A percentile compares a stretch with the other conserved stretches of the same genome.
These are phyloP conservation scores for Rhododendron henanense DNA, from an alignment of 148 eudicot genomes.

Conservation along the genomic window DNA sequence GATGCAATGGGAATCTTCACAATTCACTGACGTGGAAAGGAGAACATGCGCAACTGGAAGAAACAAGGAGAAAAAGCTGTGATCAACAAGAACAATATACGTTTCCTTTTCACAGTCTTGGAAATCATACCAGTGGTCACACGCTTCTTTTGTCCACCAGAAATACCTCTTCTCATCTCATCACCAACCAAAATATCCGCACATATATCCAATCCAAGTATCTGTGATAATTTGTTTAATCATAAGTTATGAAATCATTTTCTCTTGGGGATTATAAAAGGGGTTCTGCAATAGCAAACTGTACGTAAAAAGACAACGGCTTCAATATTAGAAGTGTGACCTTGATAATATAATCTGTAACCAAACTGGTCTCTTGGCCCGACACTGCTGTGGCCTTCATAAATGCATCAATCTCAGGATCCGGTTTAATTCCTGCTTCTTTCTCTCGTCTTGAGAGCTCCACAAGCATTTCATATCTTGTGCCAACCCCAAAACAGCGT, in stretches of 20 bases:
- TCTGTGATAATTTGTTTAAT: conserved; percentile 10
- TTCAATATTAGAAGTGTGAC: conserved; percentile 11
- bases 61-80: not conserved
- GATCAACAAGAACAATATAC: not conserved
- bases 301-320: not conserved
- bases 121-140: conserved; percentile 30
- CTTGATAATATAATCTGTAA: conserved; percentile 45
- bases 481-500: conserved; percentile 41
- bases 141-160: conserved; percentile 51
- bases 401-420: conserved; percentile 48
- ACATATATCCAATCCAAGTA: conserved; percentile 39
- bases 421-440: conserved; percentile 35
- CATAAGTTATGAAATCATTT: not conserved
- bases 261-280: not conserved
- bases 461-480: conserved; percentile 35
- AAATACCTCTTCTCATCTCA: conserved; percentile 47
- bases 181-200: conserved; percentile 41
- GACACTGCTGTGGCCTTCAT: conserved; percentile 43
- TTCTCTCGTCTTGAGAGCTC: conserved; percentile 42
- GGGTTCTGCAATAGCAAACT: not conserved
- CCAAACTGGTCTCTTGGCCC: conserved; percentile 39
- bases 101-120: not conserved
- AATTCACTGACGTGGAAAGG: not conserved
- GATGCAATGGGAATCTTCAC: not conserved
- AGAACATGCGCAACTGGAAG: not conserved